Evolutionary conservation across 192 early-diverging fungal genomes (phyloP).

Genomic region (Cladochytrium replicatum): DNA sequence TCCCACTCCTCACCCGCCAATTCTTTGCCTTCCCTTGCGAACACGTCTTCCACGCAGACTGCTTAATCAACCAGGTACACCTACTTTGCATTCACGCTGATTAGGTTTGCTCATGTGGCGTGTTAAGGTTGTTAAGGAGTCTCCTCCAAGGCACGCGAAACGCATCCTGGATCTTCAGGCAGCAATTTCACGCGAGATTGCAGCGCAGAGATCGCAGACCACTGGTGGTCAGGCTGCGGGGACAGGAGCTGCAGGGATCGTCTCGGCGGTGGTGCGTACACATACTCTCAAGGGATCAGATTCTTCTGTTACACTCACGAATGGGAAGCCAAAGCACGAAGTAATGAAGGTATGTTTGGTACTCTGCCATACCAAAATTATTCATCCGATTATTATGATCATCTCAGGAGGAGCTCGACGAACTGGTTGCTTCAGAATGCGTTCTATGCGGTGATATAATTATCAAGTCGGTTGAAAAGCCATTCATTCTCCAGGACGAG

Average conservation of each 20-base stretch:
- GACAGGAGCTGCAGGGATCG: not conserved
- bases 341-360: not conserved
- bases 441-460: conserved; percentile 91
- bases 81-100: not conserved
- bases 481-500: conserved; percentile 60
- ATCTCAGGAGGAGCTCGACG: conserved; percentile 58
- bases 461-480: conserved; percentile 78
- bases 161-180: conserved; percentile 50
- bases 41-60: conserved; percentile 90
- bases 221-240: not conserved
- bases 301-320: not conserved
- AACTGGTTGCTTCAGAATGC: conserved; percentile 78
- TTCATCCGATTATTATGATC: conserved; percentile 3
- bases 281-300: conserved; percentile 3
- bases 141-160: conserved; percentile 33
- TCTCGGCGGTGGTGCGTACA: not conserved
- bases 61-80: conserved; percentile 62
- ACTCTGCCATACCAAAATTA: not conserved
- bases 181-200: conserved; percentile 41
- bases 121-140: conserved; percentile 34
- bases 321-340: conserved; percentile 10
- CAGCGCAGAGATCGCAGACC: conserved; percentile 5
- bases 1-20: conserved; percentile 71
- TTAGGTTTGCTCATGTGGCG: not conserved
- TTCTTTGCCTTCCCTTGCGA: conserved; percentile 95